Evolutionary conservation across 768 basidiomycete genomes (phyloP).

Genomic region (Candolleomyces aberdarensis): DNA sequence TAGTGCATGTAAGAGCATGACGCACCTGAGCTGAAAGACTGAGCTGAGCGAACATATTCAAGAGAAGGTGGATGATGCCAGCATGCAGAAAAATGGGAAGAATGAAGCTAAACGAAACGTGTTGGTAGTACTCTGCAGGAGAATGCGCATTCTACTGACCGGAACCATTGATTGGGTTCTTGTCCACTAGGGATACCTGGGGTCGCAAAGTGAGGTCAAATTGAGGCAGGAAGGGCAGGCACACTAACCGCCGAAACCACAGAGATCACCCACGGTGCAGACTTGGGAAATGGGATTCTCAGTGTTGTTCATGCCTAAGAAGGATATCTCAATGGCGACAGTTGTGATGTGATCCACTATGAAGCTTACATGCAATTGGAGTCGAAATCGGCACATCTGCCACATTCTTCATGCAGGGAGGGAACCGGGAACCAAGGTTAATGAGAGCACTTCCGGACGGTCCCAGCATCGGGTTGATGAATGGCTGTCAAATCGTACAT

Average conservation of each 20-base stretch:
- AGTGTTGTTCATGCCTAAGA: slow-evolving; percentile 75
- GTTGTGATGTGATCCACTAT: background rate
- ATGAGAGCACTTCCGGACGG: slow-evolving; percentile 84
- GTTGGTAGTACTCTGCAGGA: background rate
- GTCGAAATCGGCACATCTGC: slow-evolving; percentile 50
- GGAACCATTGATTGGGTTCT: slow-evolving; percentile 47
- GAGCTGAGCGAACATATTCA: slow-evolving; percentile 90
- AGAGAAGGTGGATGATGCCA: slow-evolving; percentile 85
- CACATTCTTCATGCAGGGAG: slow-evolving; percentile 86
- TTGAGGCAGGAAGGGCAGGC: slow-evolving; percentile 23
- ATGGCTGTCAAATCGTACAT: slow-evolving; percentile 44
- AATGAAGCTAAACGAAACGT: slow-evolving; percentile 58
- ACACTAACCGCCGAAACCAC: slow-evolving; percentile 76
- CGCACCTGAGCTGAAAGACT: slow-evolving; percentile 73
- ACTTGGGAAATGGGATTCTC: slow-evolving; percentile 67
- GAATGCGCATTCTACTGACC: slow-evolving; percentile 23
- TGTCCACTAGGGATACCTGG: slow-evolving; percentile 13
- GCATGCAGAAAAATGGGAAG: slow-evolving; percentile 91
- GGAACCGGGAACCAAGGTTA: slow-evolving; percentile 87
- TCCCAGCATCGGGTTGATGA: slow-evolving; percentile 88
- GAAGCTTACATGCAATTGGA: slow-evolving; percentile 53
- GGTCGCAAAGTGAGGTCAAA: background rate
- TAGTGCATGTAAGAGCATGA: background rate
- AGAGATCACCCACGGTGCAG: slow-evolving; percentile 80
- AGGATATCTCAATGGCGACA: background rate